Evolutionary conservation across 345 rosid species (phyloP).

Genomic region (Anastatica hierochuntica): DNA sequence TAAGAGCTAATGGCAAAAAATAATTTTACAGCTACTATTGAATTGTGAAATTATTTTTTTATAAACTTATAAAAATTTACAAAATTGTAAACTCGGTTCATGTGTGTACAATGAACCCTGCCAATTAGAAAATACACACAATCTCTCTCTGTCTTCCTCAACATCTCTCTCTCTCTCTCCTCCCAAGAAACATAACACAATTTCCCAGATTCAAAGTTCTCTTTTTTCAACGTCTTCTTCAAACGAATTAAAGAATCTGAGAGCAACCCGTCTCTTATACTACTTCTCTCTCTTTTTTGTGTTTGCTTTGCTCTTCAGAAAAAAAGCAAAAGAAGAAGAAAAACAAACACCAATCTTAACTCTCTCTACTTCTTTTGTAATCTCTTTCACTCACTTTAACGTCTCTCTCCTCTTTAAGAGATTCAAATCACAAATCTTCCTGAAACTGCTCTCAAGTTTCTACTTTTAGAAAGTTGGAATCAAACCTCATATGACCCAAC

Average conservation of each 20-base stretch:
- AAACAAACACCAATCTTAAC: background rate
- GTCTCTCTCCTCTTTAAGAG: background rate
- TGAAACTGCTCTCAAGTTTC: too few relatives aligned
- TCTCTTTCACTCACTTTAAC: background rate
- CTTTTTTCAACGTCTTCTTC: conserved; percentile 17
- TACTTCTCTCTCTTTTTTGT: background rate
- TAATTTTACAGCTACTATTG: too few relatives aligned
- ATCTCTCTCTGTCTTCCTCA: background rate
- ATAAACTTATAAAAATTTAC: background rate
- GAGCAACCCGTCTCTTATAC: too few relatives aligned
- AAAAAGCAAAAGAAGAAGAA: background rate
- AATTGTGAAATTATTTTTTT: too few relatives aligned
- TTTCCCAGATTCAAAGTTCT: conserved; percentile 23
- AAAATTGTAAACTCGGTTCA: background rate
- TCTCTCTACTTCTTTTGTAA: background rate
- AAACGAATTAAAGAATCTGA: background rate
- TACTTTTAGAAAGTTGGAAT: too few relatives aligned
- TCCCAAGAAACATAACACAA: conserved; percentile 24
- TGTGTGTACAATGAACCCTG: conserved; percentile 8
- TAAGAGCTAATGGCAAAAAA: too few relatives aligned
- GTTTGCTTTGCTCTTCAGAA: background rate
- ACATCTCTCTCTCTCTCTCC: conserved; percentile 4
- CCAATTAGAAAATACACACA: conserved; percentile 11
- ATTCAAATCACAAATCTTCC: background rate
- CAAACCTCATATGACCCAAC: too few relatives aligned